Conservation (phyloP, 2,329 filamentous ascomycete species). For the Aspergillus sp. region DNA sequence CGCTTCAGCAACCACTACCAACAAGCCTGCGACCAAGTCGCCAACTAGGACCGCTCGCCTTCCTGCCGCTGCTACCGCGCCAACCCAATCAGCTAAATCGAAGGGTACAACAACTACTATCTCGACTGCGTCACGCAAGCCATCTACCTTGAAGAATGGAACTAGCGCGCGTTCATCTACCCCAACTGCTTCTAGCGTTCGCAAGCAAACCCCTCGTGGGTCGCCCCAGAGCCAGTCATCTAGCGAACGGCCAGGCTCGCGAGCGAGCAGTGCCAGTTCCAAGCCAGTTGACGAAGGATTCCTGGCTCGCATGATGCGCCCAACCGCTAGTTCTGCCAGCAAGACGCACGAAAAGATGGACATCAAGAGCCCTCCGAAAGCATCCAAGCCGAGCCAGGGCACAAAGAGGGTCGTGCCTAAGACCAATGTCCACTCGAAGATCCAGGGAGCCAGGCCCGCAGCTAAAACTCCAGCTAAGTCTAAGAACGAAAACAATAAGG, state of each 20-base stretch:
- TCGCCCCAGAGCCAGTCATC: conserved; percentile 23
- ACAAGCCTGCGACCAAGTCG: conserved; percentile 31
- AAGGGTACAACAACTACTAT: conserved; percentile 17
- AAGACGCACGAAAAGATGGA: conserved; percentile 44
- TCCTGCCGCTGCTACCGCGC: conserved; percentile 33
- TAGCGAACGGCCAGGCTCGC: conserved; percentile 35
- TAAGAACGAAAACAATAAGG: conserved; percentile 1
- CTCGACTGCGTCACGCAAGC: conserved; percentile 29
- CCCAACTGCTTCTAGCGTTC: conserved; percentile 18
- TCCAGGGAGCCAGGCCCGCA: conserved; percentile 15
- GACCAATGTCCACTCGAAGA: conserved; percentile 14
- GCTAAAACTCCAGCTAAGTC: neutral
- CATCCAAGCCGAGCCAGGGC: conserved; percentile 11
- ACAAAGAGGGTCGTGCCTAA: conserved; percentile 19
- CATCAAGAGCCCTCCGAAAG: conserved; percentile 32
- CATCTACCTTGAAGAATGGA: conserved; percentile 27
- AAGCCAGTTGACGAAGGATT: conserved; percentile 41
- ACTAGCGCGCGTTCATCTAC: conserved; percentile 17
- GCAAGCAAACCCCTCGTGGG: conserved; percentile 26
- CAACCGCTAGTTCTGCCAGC: conserved; percentile 44
- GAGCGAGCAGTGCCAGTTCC: conserved; percentile 30
- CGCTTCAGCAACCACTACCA: conserved; percentile 23
- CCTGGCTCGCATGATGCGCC: conserved; percentile 47
- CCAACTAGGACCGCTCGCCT: conserved; percentile 36
- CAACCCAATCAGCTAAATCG: conserved; percentile 30